Conservation (phyloP, 768 basidiomycete genomes). For the Pholiota microspora region DNA sequence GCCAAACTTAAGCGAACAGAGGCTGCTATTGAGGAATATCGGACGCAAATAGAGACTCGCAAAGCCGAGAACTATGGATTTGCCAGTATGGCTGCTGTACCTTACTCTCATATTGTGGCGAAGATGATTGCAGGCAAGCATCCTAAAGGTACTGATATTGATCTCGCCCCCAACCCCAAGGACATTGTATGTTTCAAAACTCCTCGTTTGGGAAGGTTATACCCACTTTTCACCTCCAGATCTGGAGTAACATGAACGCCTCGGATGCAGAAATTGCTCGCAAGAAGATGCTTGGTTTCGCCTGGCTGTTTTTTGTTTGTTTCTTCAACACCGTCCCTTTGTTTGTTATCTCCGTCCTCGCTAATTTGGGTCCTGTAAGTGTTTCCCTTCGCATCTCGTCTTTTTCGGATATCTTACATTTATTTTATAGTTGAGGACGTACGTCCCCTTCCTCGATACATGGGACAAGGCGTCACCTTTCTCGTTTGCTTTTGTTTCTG, state of each 20-base stretch:
- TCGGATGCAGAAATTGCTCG: conserved; percentile 63
- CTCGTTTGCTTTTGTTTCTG: conserved; percentile 83
- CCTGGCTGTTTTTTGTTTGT: conserved; percentile 75
- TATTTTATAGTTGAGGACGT: conserved; percentile 50
- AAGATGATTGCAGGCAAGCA: conserved; percentile 64
- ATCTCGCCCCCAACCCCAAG: conserved; percentile 84
- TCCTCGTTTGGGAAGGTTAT: neutral
- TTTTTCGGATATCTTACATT: conserved; percentile 8
- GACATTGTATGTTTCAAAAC: conserved; percentile 61
- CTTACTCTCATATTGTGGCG: conserved; percentile 86
- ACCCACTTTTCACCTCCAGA: conserved; percentile 36
- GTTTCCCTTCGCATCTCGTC: neutral
- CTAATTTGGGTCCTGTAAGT: conserved; percentile 82
- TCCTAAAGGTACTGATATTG: conserved; percentile 69
- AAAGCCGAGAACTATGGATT: conserved; percentile 91
- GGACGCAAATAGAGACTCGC: conserved; percentile 66
- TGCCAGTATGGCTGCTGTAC: conserved; percentile 85
- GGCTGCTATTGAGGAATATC: conserved; percentile 68
- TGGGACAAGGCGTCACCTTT: conserved; percentile 66
- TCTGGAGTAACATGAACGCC: conserved; percentile 89
- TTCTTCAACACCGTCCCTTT: conserved; percentile 95
- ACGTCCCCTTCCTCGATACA: conserved; percentile 68
- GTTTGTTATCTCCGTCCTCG: conserved; percentile 84
- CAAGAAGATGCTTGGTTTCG: conserved; percentile 73
- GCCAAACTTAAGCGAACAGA: conserved; percentile 66